Evolutionary conservation across 2,329 filamentous ascomycete species (phyloP).

Genomic region (Colletotrichum karsti): DNA sequence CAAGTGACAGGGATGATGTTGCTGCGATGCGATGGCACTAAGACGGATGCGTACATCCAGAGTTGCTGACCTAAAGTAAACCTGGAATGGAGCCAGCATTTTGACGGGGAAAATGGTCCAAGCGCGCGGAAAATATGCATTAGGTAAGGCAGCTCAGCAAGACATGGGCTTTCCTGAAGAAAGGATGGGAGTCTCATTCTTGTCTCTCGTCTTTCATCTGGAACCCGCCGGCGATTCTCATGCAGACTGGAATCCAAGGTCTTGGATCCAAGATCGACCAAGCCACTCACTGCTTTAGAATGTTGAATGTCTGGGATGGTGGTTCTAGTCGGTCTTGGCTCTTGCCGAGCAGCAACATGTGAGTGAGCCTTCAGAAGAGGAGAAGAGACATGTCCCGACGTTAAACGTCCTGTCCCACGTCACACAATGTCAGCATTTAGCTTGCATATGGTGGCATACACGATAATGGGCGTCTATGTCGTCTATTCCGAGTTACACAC

Average conservation of each 20-base stretch:
- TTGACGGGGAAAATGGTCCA: neutral
- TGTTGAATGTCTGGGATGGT: neutral
- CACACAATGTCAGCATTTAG: constrained; percentile 5
- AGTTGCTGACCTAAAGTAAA: constrained; percentile 1
- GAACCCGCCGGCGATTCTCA: neutral
- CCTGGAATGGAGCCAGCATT: too few relatives aligned
- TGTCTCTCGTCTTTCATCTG: neutral
- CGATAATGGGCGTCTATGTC: neutral
- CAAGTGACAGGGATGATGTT: constrained; percentile 1
- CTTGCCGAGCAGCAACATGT: neutral
- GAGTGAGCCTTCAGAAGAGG: neutral
- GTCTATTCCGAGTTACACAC: constrained; percentile 5
- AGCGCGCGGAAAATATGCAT: neutral
- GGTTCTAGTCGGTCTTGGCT: neutral
- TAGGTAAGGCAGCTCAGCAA: neutral
- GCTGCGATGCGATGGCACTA: neutral
- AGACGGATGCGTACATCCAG: neutral
- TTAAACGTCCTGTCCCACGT: neutral
- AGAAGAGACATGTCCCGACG: too few relatives aligned
- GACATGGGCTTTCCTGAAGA: neutral
- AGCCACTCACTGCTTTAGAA: neutral
- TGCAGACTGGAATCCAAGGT: neutral
- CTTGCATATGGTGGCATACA: neutral
- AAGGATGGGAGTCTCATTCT: neutral
- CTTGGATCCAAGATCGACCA: neutral